Percentiles rank a stretch among this genome's conserved stretches.
These are phyloP conservation scores for Cucurbitaria berberidis DNA, from an alignment of 2,329 filamentous ascomycete species.

Conservation along the genomic window DNA sequence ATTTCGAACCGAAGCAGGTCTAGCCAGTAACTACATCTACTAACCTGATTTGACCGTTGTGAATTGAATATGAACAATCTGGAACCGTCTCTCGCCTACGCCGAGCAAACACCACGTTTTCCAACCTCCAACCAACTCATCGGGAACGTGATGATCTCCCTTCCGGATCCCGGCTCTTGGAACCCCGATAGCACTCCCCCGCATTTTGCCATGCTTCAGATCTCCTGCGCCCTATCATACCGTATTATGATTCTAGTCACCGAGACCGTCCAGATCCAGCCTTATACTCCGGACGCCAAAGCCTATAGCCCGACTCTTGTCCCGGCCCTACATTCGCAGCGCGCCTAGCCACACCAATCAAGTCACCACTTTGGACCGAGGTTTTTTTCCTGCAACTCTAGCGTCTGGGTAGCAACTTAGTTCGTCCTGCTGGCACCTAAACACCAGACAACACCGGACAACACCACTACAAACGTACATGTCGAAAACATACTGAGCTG, in stretches of 20 bases:
- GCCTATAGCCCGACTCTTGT: slow-evolving; percentile 1
- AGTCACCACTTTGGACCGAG: slow-evolving; percentile 4
- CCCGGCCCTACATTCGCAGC: background rate
- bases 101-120: background rate
- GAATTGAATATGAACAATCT: background rate
- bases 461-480: no score
- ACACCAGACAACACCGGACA: background rate
- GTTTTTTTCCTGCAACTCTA: slow-evolving; percentile 1
- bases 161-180: background rate
- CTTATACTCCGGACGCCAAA: slow-evolving; percentile 3
- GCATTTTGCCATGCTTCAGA: slow-evolving; percentile 1
- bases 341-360: slow-evolving; percentile 9
- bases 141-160: background rate
- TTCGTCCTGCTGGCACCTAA: slow-evolving; percentile 2
- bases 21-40: background rate
- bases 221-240: background rate
- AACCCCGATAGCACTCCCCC: background rate
- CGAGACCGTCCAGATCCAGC: slow-evolving; percentile 5
- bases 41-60: background rate
- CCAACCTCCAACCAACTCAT: background rate
- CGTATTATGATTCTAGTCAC: background rate
- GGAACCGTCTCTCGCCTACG: background rate
- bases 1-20: background rate
- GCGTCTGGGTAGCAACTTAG: background rate
- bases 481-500: background rate